Evolutionary conservation across 306 rosid species (phyloP).

Genomic region (Cicer bijugum): DNA sequence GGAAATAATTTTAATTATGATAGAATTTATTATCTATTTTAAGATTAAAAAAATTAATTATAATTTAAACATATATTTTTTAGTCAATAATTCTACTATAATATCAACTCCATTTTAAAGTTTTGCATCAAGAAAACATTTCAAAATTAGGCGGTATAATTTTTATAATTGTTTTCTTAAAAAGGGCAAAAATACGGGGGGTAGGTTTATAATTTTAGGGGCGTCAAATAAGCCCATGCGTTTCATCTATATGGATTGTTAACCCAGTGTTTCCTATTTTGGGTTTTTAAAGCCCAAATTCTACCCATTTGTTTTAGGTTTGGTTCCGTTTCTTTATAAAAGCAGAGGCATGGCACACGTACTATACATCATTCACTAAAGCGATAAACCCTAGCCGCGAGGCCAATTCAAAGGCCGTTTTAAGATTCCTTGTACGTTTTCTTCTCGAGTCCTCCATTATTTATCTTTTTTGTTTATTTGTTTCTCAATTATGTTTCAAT

Average conservation of each 20-base stretch:
- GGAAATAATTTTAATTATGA: too few relatives aligned
- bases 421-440: slow-evolving; percentile 22
- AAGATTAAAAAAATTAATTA: too few relatives aligned
- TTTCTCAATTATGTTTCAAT: accelerated
- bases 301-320: neutral
- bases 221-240: too few relatives aligned
- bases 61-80: too few relatives aligned
- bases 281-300: slow-evolving; percentile 16
- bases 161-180: too few relatives aligned
- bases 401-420: neutral
- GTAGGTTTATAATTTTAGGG: too few relatives aligned
- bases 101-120: too few relatives aligned
- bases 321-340: slow-evolving; percentile 28
- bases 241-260: neutral
- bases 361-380: accelerated
- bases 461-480: accelerated
- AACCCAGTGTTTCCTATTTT: neutral
- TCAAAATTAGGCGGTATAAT: too few relatives aligned
- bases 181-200: too few relatives aligned
- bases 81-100: too few relatives aligned
- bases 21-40: too few relatives aligned
- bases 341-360: neutral
- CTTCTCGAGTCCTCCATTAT: neutral
- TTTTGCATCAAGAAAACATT: too few relatives aligned
- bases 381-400: slow-evolving; percentile 44